These are phyloP conservation scores for Raffaelea ambrosiae DNA, from an alignment of 2,329 filamentous ascomycete genomes.

Conservation along the genomic window DNA sequence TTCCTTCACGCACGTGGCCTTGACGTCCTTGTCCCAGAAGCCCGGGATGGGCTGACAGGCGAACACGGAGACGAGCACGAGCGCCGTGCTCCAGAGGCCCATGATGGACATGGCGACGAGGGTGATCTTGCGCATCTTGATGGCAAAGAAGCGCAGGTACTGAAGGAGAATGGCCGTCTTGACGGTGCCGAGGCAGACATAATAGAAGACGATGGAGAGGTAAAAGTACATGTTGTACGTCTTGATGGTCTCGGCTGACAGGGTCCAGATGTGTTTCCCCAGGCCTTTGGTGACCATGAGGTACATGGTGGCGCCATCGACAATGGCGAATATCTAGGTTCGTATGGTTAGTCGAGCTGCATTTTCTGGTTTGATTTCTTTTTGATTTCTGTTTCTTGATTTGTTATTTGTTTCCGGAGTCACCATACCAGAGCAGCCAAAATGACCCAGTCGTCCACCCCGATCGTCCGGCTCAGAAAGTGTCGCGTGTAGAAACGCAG, in stretches of 20 bases:
- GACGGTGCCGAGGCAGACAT: slow-evolving; percentile 23
- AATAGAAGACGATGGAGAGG: slow-evolving; percentile 28
- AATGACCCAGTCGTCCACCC: slow-evolving; percentile 21
- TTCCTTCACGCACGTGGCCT: slow-evolving; percentile 23
- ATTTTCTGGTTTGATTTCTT: no score
- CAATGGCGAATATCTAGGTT: slow-evolving; percentile 2
- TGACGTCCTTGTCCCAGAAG: slow-evolving; percentile 22
- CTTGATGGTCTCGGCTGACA: slow-evolving; percentile 6
- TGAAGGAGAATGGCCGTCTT: slow-evolving; percentile 29
- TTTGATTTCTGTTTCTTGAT: no score
- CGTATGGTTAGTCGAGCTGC: no score
- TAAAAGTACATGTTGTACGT: slow-evolving; percentile 21
- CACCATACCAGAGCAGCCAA: slow-evolving; percentile 28
- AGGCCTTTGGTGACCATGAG: slow-evolving; percentile 11
- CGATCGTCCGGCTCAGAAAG: slow-evolving; percentile 19
- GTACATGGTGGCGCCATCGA: slow-evolving; percentile 8
- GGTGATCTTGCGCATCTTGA: slow-evolving; percentile 22
- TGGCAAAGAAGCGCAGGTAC: slow-evolving; percentile 28
- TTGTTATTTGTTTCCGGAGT: no score
- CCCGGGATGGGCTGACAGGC: slow-evolving; percentile 24
- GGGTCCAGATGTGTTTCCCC: slow-evolving; percentile 11
- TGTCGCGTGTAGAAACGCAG: slow-evolving; percentile 22
- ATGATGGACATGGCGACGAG: slow-evolving; percentile 22
- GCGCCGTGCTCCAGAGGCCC: slow-evolving; percentile 25
- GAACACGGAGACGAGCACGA: slow-evolving; percentile 26